Base-by-base conservation (phyloP, 2,329 filamentous ascomycete genomes). In the Microsporum canis region DNA sequence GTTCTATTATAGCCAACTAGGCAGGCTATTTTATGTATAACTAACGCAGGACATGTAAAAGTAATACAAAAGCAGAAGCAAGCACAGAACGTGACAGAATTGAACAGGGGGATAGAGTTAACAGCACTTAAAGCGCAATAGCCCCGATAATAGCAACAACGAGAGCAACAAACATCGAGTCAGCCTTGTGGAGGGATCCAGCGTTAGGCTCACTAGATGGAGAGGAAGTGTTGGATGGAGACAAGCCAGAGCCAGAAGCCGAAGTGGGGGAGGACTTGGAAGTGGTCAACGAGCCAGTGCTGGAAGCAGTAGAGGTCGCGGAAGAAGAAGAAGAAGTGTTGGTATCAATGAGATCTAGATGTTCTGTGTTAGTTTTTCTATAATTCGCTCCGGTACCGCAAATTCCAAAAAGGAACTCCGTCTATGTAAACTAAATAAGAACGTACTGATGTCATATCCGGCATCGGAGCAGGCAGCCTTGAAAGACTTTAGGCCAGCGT, bases 371-470 rank as follows among this genome's bases (percentile, higher is more conserved):
- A 51, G 45, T 51, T n/a, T 17, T 51, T 23, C 27, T 29, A 14
- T 8, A n/a, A 14, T 14, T 14, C 38, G 17, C 17, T 1, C 17
- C 17, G 17, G 17, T 41, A 36, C 34, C 34, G 10, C 34, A 36
- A 8, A 36, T 8, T 8, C 10, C 10, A n/a, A 12, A 12, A 5
- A 14, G 38, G 38, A 3, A 23, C 17, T 43, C 14, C 14, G 39
- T 23, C 17, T 23, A 23, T 23, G n/a, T 17, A 43, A n/a, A 43
- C 4, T 14, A 36, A 61, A 60, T 38, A 23, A 23, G 60, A 57
- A 71, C 72, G 63, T 71, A 78, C 75, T 72, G 67, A 77, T 71
- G 66, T 71, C 68, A 65, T 74, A 69, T 49, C 76, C 76, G 60
- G 72, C 70, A 43, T 66, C 67, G 17, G 71, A 66, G 68, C 77